A percentile compares a stretch with the other conserved stretches of the same genome.
These are phyloP conservation scores for Xylariales sp. DNA, from an alignment of 2,329 filamentous ascomycete genomes.

Conservation along the genomic window DNA sequence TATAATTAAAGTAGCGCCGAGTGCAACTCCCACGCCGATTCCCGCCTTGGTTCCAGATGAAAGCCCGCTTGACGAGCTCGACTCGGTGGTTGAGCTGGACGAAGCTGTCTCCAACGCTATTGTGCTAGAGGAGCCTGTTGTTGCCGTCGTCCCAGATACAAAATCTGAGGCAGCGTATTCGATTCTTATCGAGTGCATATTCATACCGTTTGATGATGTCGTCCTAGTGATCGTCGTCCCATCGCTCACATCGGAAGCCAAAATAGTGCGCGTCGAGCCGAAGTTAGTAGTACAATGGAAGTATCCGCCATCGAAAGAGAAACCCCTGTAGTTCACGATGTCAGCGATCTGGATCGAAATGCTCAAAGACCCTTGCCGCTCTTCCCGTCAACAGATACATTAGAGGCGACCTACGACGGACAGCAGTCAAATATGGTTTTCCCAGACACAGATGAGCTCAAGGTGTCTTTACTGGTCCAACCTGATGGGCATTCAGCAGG, in stretches of 20 bases:
- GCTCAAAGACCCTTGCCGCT: too few relatives aligned
- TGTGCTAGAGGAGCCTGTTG: background rate
- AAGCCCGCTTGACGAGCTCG: background rate
- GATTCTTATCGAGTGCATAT: constrained; percentile 2
- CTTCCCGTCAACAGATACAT: too few relatives aligned
- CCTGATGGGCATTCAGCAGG: constrained; percentile 2
- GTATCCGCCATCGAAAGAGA: constrained; percentile 1
- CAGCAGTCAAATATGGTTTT: constrained; percentile 1
- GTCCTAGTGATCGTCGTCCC: background rate
- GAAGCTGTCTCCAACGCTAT: background rate
- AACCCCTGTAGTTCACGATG: background rate
- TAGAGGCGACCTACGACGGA: constrained; percentile 3
- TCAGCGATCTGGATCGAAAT: too few relatives aligned
- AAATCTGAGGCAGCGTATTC: constrained; percentile 1
- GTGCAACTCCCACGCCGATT: background rate
- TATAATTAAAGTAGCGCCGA: background rate
- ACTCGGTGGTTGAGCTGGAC: background rate
- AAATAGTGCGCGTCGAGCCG: background rate
- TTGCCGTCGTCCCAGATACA: background rate
- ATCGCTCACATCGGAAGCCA: background rate
- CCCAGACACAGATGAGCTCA: background rate
- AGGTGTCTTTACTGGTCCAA: background rate
- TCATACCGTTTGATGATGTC: background rate
- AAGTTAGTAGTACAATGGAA: background rate
- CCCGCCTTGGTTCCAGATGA: constrained; percentile 2